phyloP scores from a whole-genome alignment of 176 grass and related monocot species.

The Musa beccarii region DNA sequence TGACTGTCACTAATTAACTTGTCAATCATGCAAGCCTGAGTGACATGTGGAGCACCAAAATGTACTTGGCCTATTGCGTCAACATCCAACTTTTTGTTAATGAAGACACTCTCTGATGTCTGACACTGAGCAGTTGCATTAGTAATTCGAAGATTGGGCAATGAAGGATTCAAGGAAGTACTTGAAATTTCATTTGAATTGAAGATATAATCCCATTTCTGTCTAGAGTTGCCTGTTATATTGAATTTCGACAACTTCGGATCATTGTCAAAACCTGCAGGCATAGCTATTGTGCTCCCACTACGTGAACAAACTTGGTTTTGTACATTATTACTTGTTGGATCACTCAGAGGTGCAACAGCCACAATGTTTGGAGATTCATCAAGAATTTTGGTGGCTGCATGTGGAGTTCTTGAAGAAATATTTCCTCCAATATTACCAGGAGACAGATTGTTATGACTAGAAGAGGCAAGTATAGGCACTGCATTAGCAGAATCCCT shows the following conservation, averaged over 20 bases:
- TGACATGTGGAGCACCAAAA: background rate
- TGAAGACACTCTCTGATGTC: background rate
- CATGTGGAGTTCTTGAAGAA: background rate
- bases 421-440: constrained; percentile 4
- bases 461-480: background rate
- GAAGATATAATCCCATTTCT: background rate
- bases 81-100: background rate
- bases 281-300: background rate
- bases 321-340: constrained; percentile 1
- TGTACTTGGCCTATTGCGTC: background rate
- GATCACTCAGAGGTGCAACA: background rate
- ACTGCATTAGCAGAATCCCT: background rate
- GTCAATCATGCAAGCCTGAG: background rate
- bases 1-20: background rate
- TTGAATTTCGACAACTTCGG: constrained; percentile 7
- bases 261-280: background rate
- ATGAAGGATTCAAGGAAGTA: constrained; percentile 13
- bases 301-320: constrained; percentile 1
- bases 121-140: constrained; percentile 22
- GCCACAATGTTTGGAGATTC: background rate
- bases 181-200: constrained; percentile 12
- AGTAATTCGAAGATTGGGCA: constrained; percentile 30
- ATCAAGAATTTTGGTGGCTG: background rate
- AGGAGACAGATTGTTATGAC: background rate
- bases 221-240: constrained; percentile 6